Evolutionary conservation across 2,329 filamentous ascomycete species (phyloP).

Genomic region (Colletotrichum sp.): DNA sequence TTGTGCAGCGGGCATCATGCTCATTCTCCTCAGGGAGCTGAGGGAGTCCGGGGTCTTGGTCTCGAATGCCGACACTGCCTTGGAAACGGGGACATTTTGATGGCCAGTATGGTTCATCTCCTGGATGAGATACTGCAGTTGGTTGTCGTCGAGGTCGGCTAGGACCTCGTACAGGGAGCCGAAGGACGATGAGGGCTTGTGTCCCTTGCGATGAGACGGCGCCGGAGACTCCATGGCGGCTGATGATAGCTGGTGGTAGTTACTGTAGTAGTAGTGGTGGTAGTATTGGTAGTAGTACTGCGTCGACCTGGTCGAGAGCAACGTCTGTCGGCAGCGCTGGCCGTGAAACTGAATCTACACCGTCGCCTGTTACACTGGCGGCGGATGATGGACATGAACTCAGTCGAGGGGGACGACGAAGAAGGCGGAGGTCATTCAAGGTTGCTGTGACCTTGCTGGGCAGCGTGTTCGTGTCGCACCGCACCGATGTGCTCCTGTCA

Average conservation of each 20-base stretch:
- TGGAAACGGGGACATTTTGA: conserved; percentile 11
- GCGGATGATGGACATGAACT: not conserved
- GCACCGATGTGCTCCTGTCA: not conserved
- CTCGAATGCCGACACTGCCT: conserved; percentile 16
- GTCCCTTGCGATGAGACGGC: not conserved
- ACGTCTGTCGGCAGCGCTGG: not conserved
- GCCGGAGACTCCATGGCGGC: not conserved
- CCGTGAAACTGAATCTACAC: not conserved
- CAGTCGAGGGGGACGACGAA: not conserved
- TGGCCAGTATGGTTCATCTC: conserved; percentile 21
- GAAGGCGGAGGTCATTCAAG: not conserved
- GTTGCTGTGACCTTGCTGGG: not conserved
- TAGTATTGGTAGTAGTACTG: not conserved
- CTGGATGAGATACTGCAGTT: conserved; percentile 21
- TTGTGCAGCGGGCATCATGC: not conserved
- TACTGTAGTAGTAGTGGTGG: not conserved
- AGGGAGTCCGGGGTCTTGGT: not conserved
- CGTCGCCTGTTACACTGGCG: not conserved
- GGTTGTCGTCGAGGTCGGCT: conserved; percentile 18
- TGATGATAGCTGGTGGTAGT: not conserved
- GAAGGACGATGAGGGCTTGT: conserved; percentile 1
- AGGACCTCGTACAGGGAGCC: conserved; percentile 15
- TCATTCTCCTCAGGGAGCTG: not conserved
- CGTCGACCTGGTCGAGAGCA: not conserved
- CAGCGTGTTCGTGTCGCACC: not conserved